Base-by-base conservation (phyloP, 1,284 basidiomycete species). In the Ceratobasidium papillatum region DNA sequence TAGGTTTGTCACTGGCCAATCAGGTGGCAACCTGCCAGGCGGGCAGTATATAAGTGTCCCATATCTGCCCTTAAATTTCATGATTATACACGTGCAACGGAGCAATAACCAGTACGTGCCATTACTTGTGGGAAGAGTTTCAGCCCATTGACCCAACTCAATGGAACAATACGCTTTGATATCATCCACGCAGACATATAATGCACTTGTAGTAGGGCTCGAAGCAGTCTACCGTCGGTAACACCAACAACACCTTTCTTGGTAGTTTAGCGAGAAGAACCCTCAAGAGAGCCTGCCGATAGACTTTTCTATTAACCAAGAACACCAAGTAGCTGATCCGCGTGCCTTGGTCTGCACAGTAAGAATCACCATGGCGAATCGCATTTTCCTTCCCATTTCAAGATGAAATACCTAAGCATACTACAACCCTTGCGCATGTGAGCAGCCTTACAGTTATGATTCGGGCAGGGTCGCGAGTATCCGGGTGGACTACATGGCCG, bases 401-500 rank as follows among this genome's bases (percentile, higher is more conserved):
- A 19, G n/a, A 59, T 59, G 9, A 19, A 22, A 3, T 32, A 34
- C 8, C 32, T 30, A 36, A 34, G 32, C 30, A 19, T 14, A 36
- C 32, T 34, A 17, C 14, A 34, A 41, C 58, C 58, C 58, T 38
- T 38, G 36, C 25, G 25, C 19, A 59, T 19, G 25, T 41, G 58
- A 38, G 36, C 58, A 27, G 19, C 2, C 58, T 25, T 32, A 38
- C n/a, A 34, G n/a, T 59, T 19, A 17, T 17, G 7, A 59, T 41
- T 59, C 58, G 36, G 36, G 58, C 58, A 59, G 58, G 58, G 58
- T 59, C 36, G 36, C 19, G 2, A 41, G 7, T 30, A 41, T 59
- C 36, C 36, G 36, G 36, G 12, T 22, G 17, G 58, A 34, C 58
- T 38, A 59, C n/a, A 59, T 41, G 58, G 19, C 32, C 58, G 8